Percentiles rank a stretch among this genome's conserved stretches.
These are phyloP conservation scores for Thermoascus crustaceus DNA, from an alignment of 2,329 filamentous ascomycete genomes.

Conservation along the genomic window DNA sequence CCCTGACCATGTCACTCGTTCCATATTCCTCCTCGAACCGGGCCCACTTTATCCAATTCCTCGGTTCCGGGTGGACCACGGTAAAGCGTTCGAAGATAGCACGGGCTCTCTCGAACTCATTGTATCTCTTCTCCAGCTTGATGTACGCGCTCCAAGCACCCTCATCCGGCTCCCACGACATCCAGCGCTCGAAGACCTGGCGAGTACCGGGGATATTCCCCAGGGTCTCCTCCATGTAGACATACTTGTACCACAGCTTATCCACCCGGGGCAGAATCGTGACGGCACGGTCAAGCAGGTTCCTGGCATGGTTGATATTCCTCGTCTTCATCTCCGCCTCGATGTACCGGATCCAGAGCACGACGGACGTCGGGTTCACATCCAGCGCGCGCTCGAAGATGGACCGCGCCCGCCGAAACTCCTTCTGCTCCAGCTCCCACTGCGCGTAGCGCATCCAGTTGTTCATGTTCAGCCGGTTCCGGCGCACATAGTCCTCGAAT, in stretches of 20 bases:
- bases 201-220: constrained; percentile 87
- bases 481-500: constrained; percentile 94
- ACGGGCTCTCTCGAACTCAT: constrained; percentile 82
- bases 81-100: constrained; percentile 87
- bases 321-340: constrained; percentile 92
- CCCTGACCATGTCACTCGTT: constrained; percentile 80
- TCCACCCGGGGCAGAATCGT: constrained; percentile 83
- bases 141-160: constrained; percentile 93
- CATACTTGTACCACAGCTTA: constrained; percentile 99
- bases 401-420: constrained; percentile 81
- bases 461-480: constrained; percentile 92
- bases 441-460: constrained; percentile 98
- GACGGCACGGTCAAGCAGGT: constrained; percentile 89
- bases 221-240: constrained; percentile 97
- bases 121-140: constrained; percentile 92
- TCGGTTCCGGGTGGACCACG: constrained; percentile 83
- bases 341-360: constrained; percentile 86
- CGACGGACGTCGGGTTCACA: constrained; percentile 77
- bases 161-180: constrained; percentile 97
- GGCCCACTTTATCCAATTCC: constrained; percentile 98
- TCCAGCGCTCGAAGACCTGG: constrained; percentile 95
- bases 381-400: constrained; percentile 94
- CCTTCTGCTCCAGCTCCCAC: constrained; percentile 97
- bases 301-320: constrained; percentile 95
- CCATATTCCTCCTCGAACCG: constrained; percentile 95